Conservation (phyloP, 129 eudicot genomes). For the Tagetes erecta region DNA sequence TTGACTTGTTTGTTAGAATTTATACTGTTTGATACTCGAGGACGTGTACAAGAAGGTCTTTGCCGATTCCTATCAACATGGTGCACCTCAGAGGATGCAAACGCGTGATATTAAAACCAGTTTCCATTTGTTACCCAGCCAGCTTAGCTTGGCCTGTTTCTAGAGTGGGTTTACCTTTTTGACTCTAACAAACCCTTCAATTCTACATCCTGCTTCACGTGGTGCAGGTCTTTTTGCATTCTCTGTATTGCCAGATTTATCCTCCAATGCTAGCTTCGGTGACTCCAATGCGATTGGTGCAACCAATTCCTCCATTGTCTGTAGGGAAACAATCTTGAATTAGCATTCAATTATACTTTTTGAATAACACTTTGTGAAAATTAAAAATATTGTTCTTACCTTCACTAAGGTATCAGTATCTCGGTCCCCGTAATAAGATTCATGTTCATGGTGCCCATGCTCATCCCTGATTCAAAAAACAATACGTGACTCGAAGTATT, state of each 20-base stretch:
- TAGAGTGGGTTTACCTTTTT: conserved; percentile 54
- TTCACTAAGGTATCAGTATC: conserved; percentile 82
- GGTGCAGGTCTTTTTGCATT: conserved; percentile 80
- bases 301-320: conserved; percentile 83
- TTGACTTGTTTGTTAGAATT: not conserved
- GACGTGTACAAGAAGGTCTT: too few relatives aligned
- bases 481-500: conserved; percentile 17
- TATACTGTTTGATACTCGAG: too few relatives aligned
- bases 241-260: conserved; percentile 40
- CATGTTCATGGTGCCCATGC: conserved; percentile 92
- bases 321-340: conserved; percentile 27
- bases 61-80: too few relatives aligned
- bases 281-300: conserved; percentile 63
- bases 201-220: conserved; percentile 81
- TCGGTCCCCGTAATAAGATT: conserved; percentile 94
- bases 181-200: conserved; percentile 93
- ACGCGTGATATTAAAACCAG: too few relatives aligned
- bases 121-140: not conserved
- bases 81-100: too few relatives aligned
- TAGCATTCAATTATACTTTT: conserved; percentile 12
- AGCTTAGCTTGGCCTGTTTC: not conserved
- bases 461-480: conserved; percentile 54
- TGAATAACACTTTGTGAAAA: not conserved
- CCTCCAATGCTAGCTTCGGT: conserved; percentile 50
- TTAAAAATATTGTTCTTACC: conserved; percentile 42